A percentile compares a stretch with the other conserved stretches of the same genome.
These are phyloP conservation scores for Rosa multiflora DNA, from an alignment of 306 rosid genomes.

Conservation along the genomic window DNA sequence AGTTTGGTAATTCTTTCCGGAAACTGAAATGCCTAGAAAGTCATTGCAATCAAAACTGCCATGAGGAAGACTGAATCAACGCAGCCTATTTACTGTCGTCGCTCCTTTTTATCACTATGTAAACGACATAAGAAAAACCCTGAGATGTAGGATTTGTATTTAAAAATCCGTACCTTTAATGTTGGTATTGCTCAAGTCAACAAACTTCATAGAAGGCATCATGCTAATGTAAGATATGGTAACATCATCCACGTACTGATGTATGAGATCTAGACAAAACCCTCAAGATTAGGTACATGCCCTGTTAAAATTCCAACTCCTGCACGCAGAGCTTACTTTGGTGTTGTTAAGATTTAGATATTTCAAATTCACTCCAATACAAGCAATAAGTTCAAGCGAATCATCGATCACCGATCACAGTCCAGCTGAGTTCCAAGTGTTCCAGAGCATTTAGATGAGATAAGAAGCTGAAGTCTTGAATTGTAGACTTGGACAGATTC, in stretches of 20 bases:
- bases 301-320: slow-evolving; percentile 72
- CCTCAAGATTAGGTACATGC: slow-evolving; percentile 70
- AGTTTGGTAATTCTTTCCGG: neutral
- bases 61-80: neutral
- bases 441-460: slow-evolving; percentile 51
- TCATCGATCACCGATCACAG: slow-evolving; percentile 67
- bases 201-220: slow-evolving; percentile 73
- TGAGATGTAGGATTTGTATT: slow-evolving; percentile 12
- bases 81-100: neutral
- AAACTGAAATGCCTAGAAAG: neutral
- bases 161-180: slow-evolving; percentile 61
- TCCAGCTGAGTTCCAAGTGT: slow-evolving; percentile 76
- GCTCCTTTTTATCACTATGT: slow-evolving; percentile 15
- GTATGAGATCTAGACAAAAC: slow-evolving; percentile 65
- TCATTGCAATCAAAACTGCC: neutral
- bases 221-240: slow-evolving; percentile 53
- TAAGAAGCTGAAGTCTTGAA: slow-evolving; percentile 57
- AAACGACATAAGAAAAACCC: neutral
- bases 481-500: slow-evolving; percentile 60
- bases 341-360: slow-evolving; percentile 70
- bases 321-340: slow-evolving; percentile 55
- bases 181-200: slow-evolving; percentile 73
- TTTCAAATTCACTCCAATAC: slow-evolving; percentile 62
- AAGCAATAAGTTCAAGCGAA: slow-evolving; percentile 53
- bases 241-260: slow-evolving; percentile 53